Conservation (phyloP, 2,329 filamentous ascomycete species). For the Pyricularia sp. region DNA sequence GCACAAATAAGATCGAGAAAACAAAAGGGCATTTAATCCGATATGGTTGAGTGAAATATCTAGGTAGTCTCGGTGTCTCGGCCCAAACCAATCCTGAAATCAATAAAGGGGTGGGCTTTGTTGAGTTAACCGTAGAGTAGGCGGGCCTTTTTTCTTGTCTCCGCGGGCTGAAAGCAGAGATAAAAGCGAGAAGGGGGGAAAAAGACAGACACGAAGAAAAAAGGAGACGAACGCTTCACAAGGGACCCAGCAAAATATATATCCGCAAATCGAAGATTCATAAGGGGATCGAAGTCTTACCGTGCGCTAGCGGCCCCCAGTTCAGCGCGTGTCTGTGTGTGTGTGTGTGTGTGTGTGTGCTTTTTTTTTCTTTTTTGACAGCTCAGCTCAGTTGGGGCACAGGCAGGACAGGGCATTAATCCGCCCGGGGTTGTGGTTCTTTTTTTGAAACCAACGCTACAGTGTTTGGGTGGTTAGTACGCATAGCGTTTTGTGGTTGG, state of each 20-base stretch:
- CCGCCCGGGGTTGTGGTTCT: neutral
- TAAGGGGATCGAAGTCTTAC: neutral
- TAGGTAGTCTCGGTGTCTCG: neutral
- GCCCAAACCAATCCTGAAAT: neutral
- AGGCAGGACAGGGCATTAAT: neutral
- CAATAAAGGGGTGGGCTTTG: no score
- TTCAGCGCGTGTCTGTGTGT: no score
- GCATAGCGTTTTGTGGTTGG: no score
- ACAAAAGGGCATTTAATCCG: neutral
- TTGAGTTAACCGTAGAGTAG: no score
- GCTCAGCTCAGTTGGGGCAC: neutral
- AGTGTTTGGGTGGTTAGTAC: neutral
- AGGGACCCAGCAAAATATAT: neutral
- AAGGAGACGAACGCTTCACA: no score
- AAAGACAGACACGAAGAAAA: no score
- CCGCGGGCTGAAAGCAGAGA: no score
- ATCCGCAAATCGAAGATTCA: neutral
- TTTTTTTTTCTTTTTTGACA: neutral
- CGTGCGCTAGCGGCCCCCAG: neutral
- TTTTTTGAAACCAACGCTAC: neutral
- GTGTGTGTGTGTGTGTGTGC: no score
- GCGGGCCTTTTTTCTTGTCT: neutral
- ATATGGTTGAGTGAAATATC: neutral
- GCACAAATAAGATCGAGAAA: neutral
- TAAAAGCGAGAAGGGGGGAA: no score